Evolutionary conservation across 192 early-diverging fungal species (phyloP).

Genomic region (Entophlyctis helioformis): DNA sequence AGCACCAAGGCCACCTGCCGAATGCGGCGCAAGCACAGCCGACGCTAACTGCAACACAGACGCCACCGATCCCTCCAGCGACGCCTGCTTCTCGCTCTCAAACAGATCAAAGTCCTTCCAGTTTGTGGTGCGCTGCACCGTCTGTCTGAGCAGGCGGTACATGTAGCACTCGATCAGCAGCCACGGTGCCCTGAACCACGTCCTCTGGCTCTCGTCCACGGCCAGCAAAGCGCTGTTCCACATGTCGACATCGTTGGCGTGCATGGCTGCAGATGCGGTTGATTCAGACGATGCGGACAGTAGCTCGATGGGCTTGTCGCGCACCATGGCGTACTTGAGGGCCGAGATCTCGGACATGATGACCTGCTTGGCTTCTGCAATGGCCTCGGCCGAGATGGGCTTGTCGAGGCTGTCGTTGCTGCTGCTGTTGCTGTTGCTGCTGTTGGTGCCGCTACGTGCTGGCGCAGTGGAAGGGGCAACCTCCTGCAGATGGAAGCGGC

Average conservation of each 20-base stretch:
- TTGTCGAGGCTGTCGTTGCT: too few relatives aligned
- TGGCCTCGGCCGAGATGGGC: too few relatives aligned
- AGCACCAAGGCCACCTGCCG: too few relatives aligned
- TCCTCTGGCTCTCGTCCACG: slow-evolving; percentile 3
- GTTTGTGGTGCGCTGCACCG: slow-evolving; percentile 25
- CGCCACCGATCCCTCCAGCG: slow-evolving; percentile 8
- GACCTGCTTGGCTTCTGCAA: slow-evolving; percentile 56
- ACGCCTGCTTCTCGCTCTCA: slow-evolving; percentile 25
- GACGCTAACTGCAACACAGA: slow-evolving; percentile 43
- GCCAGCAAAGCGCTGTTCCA: slow-evolving; percentile 55
- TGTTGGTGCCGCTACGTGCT: slow-evolving; percentile 1
- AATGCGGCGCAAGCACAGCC: too few relatives aligned
- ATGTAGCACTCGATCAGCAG: slow-evolving; percentile 78
- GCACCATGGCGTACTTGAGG: slow-evolving; percentile 66
- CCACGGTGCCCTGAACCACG: slow-evolving; percentile 72
- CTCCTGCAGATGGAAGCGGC: slow-evolving; percentile 27
- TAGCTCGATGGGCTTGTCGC: too few relatives aligned
- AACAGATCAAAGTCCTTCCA: slow-evolving; percentile 73
- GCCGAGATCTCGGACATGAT: slow-evolving; percentile 46
- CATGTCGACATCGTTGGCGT: slow-evolving; percentile 34
- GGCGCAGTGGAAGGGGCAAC: neutral
- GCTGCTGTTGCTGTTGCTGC: too few relatives aligned
- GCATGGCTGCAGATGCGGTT: slow-evolving; percentile 30
- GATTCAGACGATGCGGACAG: too few relatives aligned
- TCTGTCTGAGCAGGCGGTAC: too few relatives aligned